phyloP scores from a whole-genome alignment of 371 early-diverging fungal species.

The Chytridium lagenaria region DNA sequence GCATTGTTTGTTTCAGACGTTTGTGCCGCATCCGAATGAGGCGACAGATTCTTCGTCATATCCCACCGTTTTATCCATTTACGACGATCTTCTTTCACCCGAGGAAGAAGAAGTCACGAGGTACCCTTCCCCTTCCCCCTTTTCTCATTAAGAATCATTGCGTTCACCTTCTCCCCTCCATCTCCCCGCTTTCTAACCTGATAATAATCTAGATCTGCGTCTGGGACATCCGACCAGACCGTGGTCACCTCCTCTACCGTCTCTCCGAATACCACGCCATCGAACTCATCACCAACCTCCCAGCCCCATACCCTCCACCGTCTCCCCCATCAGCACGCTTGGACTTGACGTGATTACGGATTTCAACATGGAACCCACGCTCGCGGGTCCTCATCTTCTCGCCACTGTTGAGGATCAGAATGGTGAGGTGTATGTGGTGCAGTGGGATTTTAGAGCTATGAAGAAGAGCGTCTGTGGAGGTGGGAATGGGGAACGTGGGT shows the following conservation, averaged over 20 bases:
- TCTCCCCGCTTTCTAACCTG: too few relatives aligned
- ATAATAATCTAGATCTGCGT: constrained; percentile 43
- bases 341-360: constrained; percentile 40
- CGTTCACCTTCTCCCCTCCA: too few relatives aligned
- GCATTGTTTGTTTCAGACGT: too few relatives aligned
- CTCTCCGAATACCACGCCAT: constrained; percentile 29
- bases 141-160: too few relatives aligned
- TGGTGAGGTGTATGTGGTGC: constrained; percentile 35
- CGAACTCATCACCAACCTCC: too few relatives aligned
- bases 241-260: constrained; percentile 33
- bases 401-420: constrained; percentile 37
- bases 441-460: constrained; percentile 43
- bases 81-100: constrained; percentile 35
- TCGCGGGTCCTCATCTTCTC: constrained; percentile 31
- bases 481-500: too few relatives aligned
- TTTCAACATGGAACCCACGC: constrained; percentile 29
- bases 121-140: too few relatives aligned
- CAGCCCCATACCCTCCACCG: too few relatives aligned
- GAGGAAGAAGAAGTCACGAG: constrained; percentile 37
- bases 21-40: too few relatives aligned
- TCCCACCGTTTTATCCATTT: constrained; percentile 38
- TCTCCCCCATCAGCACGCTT: neutral
- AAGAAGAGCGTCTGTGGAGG: too few relatives aligned
- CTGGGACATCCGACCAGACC: constrained; percentile 25
- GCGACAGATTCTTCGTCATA: constrained; percentile 38